Percentiles rank a stretch among this genome's conserved stretches.
Conservation (phyloP, 2,329 filamentous ascomycete species). For the Monilinia fructicola region DNA sequence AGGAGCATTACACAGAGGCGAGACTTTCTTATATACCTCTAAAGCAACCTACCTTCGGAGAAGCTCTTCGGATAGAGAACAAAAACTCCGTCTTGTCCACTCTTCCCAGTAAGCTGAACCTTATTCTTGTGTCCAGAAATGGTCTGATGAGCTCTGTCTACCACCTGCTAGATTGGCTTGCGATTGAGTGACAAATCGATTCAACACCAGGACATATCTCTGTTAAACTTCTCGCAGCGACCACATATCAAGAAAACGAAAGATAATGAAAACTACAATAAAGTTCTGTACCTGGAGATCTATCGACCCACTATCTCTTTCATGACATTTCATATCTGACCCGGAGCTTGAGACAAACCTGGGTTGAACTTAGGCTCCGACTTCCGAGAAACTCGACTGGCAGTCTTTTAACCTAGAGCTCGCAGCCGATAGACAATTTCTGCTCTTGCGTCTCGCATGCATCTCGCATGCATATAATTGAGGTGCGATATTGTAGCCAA, state of each 20-base stretch:
- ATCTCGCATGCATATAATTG: not conserved
- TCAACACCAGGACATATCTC: not conserved
- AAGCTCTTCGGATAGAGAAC: not conserved
- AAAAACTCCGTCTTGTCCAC: not conserved
- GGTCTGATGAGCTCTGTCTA: conserved; percentile 10
- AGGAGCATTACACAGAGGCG: conserved; percentile 1
- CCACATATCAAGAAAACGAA: not conserved
- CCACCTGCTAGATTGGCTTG: not conserved
- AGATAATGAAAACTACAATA: not conserved
- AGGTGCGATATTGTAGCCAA: not conserved
- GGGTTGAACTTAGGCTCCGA: not conserved
- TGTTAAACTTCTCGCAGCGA: not conserved
- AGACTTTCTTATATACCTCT: conserved; percentile 11
- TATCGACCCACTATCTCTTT: not conserved
- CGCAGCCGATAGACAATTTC: not conserved
- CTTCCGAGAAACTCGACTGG: not conserved
- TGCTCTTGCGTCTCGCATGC: not conserved
- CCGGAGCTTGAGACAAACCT: not conserved
- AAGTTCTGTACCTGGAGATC: not conserved
- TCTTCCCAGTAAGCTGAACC: not conserved
- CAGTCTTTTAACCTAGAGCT: not conserved
- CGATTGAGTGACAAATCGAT: not conserved
- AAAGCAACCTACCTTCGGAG: not conserved
- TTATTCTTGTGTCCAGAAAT: not conserved
- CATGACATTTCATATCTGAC: not conserved